phyloP scores from a whole-genome alignment of 371 early-diverging fungal species.

The Actinomortierella ambigua region DNA sequence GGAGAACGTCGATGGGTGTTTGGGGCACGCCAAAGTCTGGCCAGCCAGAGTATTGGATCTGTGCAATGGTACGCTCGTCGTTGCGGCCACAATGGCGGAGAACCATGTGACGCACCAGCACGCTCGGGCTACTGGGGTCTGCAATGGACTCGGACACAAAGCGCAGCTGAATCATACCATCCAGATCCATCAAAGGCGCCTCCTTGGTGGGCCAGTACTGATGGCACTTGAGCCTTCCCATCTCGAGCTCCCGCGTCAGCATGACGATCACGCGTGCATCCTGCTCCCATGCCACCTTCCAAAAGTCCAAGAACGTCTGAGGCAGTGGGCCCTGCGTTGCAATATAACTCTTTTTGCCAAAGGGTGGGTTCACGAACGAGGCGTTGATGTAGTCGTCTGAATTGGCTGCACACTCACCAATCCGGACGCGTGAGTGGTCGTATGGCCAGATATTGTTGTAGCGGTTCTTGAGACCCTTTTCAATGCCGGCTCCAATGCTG shows the following conservation, averaged over 20 bases:
- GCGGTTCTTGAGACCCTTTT: constrained; percentile 71
- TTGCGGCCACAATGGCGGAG: constrained; percentile 10
- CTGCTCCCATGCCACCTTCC: constrained; percentile 91
- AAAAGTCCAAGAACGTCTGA: constrained; percentile 85
- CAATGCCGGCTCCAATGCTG: constrained; percentile 69
- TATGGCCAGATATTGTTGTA: constrained; percentile 84
- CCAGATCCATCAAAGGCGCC: constrained; percentile 38
- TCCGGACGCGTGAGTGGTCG: constrained; percentile 62
- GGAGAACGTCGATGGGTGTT: constrained; percentile 61
- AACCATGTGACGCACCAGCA: constrained; percentile 27
- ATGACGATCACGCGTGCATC: constrained; percentile 79
- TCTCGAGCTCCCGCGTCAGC: constrained; percentile 87
- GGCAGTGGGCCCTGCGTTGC: constrained; percentile 90
- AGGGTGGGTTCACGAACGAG: constrained; percentile 59
- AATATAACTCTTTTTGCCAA: constrained; percentile 64
- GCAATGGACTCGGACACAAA: not conserved
- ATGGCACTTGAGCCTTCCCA: constrained; percentile 72
- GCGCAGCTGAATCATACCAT: not conserved
- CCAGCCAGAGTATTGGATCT: constrained; percentile 90
- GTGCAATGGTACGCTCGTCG: constrained; percentile 60
- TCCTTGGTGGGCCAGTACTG: constrained; percentile 74
- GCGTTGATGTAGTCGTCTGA: constrained; percentile 87
- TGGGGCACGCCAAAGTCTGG: constrained; percentile 87
- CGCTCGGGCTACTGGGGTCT: not conserved
- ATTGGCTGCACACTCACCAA: constrained; percentile 9